A percentile compares a stretch with the other conserved stretches of the same genome.
Conservation (phyloP, 495 filamentous ascomycete species). For the Neurospora sp. region DNA sequence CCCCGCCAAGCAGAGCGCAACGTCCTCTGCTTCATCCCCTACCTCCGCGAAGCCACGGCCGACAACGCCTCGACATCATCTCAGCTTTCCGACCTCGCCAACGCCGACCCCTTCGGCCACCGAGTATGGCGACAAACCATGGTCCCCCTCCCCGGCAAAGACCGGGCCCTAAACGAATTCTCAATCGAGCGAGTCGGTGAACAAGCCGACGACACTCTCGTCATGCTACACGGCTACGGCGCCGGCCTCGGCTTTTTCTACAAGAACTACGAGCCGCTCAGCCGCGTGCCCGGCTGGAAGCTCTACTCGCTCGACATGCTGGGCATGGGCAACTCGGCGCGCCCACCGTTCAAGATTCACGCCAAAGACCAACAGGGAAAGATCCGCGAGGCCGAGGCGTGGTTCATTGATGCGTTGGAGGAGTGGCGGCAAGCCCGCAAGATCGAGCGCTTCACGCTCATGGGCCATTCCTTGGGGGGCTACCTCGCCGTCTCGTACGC, state of each 20-base stretch:
- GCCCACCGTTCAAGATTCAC: constrained; percentile 73
- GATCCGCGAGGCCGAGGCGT: constrained; percentile 83
- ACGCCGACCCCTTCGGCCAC: constrained; percentile 71
- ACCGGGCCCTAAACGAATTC: constrained; percentile 87
- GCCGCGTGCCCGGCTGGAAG: constrained; percentile 69
- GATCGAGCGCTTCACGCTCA: constrained; percentile 84
- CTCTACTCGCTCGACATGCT: constrained; percentile 86
- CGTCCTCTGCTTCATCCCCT: constrained; percentile 80
- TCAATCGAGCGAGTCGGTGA: constrained; percentile 78
- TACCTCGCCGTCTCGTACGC: constrained; percentile 93
- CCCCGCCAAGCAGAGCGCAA: constrained; percentile 80
- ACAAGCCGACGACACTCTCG: constrained; percentile 67
- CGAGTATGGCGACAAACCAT: constrained; percentile 78
- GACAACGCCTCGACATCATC: constrained; percentile 17
- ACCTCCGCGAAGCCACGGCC: constrained; percentile 63
- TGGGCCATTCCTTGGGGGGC: constrained; percentile 88
- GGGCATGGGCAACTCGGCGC: constrained; percentile 84
- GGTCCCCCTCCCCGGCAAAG: constrained; percentile 72
- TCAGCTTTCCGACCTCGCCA: constrained; percentile 32
- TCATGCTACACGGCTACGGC: constrained; percentile 96
- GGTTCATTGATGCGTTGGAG: constrained; percentile 93
- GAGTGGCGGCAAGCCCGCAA: constrained; percentile 86
- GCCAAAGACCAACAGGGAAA: constrained; percentile 72
- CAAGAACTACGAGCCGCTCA: constrained; percentile 87
- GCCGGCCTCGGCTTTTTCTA: constrained; percentile 96